Percentiles rank a stretch among this genome's conserved stretches.
These are phyloP conservation scores for Globisporangium iwayamae DNA, from an alignment of 352 stramenopile species.

Conservation along the genomic window DNA sequence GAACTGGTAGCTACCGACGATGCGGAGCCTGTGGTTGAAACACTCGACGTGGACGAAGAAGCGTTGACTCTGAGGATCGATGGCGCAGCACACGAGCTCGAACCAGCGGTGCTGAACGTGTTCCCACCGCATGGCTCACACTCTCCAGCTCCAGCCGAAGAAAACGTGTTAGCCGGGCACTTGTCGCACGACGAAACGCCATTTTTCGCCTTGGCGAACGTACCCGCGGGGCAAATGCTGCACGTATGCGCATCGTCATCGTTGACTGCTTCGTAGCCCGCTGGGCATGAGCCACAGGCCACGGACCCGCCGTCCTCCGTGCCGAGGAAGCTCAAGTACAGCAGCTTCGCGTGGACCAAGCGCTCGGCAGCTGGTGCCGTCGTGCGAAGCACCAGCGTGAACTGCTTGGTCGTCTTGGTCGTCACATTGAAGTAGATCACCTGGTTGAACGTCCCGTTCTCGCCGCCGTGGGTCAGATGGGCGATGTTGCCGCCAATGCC, in stretches of 20 bases:
- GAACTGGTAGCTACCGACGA: constrained; percentile 9
- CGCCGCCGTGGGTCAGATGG: constrained; percentile 54
- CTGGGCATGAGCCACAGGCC: constrained; percentile 46
- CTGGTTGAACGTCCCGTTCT: constrained; percentile 65
- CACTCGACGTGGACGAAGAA: constrained; percentile 13
- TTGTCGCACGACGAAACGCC: constrained; percentile 42
- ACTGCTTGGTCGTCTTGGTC: constrained; percentile 37
- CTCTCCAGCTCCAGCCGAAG: constrained; percentile 34
- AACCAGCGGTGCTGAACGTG: constrained; percentile 47
- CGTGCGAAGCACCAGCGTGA: constrained; percentile 56
- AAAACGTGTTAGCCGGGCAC: constrained; percentile 65
- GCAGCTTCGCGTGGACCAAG: constrained; percentile 49
- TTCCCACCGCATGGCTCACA: constrained; percentile 64
- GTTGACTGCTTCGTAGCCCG: constrained; percentile 40
- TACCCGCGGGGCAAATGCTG: constrained; percentile 57
- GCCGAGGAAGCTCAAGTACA: constrained; percentile 45
- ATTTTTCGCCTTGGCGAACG: constrained; percentile 29
- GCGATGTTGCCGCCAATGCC: constrained; percentile 32
- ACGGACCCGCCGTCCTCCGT: constrained; percentile 52
- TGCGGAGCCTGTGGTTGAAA: constrained; percentile 21
- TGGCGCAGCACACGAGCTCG: constrained; percentile 42
- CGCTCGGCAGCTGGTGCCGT: constrained; percentile 36
- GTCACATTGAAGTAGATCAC: constrained; percentile 56
- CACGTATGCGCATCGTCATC: constrained; percentile 33
- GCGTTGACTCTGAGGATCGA: constrained; percentile 39